These are phyloP conservation scores for Acanthamoeba royreba DNA, from an alignment of 208 protist genomes.

Conservation along the genomic window DNA sequence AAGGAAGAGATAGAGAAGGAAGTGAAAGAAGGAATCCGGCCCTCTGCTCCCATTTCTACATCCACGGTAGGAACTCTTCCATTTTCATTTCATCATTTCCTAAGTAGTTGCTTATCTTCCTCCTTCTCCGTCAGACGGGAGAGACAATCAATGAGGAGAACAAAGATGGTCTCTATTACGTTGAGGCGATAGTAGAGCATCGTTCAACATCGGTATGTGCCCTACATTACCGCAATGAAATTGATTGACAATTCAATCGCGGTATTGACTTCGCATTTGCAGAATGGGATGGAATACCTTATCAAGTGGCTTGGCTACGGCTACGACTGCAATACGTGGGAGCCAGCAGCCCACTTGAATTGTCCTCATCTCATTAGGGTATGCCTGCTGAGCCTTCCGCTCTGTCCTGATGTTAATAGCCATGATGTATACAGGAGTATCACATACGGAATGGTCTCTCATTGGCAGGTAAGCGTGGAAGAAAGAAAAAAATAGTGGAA, in stretches of 20 bases:
- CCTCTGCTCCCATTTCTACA: background rate
- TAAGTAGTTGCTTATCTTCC: background rate
- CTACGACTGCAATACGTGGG: background rate
- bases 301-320: slow-evolving; percentile 35
- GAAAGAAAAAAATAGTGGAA: background rate
- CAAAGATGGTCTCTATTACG: background rate
- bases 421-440: background rate
- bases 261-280: background rate
- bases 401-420: background rate
- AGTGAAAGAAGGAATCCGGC: background rate
- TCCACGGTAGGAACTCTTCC: background rate
- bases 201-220: background rate
- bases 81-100: background rate
- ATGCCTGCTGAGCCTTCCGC: background rate
- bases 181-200: slow-evolving; percentile 1
- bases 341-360: background rate
- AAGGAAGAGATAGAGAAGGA: background rate
- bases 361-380: slow-evolving; percentile 15
- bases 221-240: background rate
- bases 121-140: background rate
- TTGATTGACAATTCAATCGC: background rate
- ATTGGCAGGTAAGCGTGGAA: background rate
- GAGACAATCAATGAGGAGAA: background rate
- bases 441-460: background rate
- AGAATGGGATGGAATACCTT: background rate